Base-by-base conservation (phyloP, 2,329 filamentous ascomycete genomes). In the Cercospora zeae-maydis region DNA sequence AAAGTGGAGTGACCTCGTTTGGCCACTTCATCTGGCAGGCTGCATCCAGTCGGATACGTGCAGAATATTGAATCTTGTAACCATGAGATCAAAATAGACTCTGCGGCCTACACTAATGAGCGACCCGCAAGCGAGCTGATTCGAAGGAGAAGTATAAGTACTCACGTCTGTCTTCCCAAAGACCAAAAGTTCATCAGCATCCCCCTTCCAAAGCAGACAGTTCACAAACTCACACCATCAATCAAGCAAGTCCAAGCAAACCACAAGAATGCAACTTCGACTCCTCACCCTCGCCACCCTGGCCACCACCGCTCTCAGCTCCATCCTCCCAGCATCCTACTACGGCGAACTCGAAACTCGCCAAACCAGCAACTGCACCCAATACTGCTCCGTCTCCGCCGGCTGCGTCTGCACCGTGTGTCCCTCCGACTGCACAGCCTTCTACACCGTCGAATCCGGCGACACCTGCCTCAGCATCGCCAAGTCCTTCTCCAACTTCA, bases 391-490 rank as follows among this genome's bases (percentile, higher is more conserved):
- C 39, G 42, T 55, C 52, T 54, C 34, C 37, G 63, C 63, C 54
- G 67, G 67, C 52, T 69, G 66, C 56, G 65, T 68, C 59, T 69
- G 67, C 60, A 65, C 63, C 4, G 59, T 67, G 10, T 63, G 66
- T 7, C 67, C 67, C 14, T 67, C 64, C n/a, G 67, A 69, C 61
- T 69, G 67, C 66, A 61, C 63, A 24, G 66, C 64, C 31, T 66
- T 67, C 61, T 75, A 75, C 67, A 65, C 67, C 27, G 69, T 72
- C 39, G 63, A 74, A 36, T 52, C 71, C 21, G 70, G 63, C 47
- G 74, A 76, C 30, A 75, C 66, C 60, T 76, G 74, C 63, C 63
- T 68, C 36, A 68, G 65, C 52, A 71, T 76, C 59, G 73, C 72
- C 49, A 63, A 70, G 52, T 63, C 63, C 31, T 75, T 69, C 69